Base-by-base conservation (phyloP, 371 early-diverging fungal genomes). In the Mucor mucedo region DNA sequence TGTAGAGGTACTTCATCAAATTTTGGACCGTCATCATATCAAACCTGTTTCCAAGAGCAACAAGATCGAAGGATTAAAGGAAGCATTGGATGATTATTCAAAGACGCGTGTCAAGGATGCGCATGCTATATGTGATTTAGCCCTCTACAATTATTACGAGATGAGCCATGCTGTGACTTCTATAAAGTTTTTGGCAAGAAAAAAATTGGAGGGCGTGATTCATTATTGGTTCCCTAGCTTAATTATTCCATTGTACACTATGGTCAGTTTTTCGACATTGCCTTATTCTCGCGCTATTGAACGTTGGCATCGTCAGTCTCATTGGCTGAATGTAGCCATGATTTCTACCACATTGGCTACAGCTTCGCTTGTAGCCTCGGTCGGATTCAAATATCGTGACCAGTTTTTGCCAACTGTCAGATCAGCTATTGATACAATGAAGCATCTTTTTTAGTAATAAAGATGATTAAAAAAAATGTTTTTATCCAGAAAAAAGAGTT, bases 41-140 rank as follows among this genome's bases (percentile, higher is more conserved):
- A 56, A 70, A 5, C 70, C 77, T 27, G n/a, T 61, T 10, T 52
- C 48, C 27, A 50, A 41, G 5, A 42, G 69, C 1, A 55, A 52
- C 3, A 58, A 45, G 1, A 54, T 72, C 4, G 11, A 56, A 3
- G 72, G 77, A n/a, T 68, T 93, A 48, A 72, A 70, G 16, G 58
- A 60, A n/a, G 93, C 91, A 0, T 72, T 94, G 2, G 80, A 87
- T 6, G 87, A 86, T 14, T 98, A 96, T 72, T 89, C 93, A 1
- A 68, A 60, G 11, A 70, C 67, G 1, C 91, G 95, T 42, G 82
- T 91, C 65, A 78, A 82, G 52, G 97, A 98, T 72, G 89, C 91
- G 3, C 87, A 87, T 58, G 94, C 95, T n/a, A 97, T 98, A 48
- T 93, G 93, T 67, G 96, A 98, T 66, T 77, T 98, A 62, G 98